Percentiles rank a stretch among this genome's conserved stretches.
phyloP scores from a whole-genome alignment of 306 rosid species.

The Rosa chinensis region DNA sequence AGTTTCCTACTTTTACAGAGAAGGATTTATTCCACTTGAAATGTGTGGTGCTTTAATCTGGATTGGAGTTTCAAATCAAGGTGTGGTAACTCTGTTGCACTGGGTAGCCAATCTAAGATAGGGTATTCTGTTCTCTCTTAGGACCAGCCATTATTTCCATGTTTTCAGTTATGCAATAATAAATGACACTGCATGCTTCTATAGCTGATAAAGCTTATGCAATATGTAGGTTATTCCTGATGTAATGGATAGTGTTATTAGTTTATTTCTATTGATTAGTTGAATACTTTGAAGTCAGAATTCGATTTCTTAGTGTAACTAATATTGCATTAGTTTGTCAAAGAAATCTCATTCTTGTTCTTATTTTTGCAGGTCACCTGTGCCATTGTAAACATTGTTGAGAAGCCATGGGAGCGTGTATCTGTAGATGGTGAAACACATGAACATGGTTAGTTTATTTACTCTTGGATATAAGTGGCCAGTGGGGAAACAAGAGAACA shows the following conservation, averaged over 20 bases:
- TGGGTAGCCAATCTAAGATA: background rate
- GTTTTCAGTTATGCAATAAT: background rate
- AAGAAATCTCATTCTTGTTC: conserved; percentile 5
- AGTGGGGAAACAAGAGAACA: background rate
- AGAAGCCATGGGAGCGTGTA: conserved; percentile 96
- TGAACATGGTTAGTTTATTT: conserved; percentile 69
- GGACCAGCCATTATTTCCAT: background rate
- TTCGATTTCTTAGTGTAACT: background rate
- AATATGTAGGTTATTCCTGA: background rate
- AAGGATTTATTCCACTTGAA: background rate
- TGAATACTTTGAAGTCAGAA: background rate
- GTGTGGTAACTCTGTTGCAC: background rate
- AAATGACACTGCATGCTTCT: background rate
- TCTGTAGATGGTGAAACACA: conserved; percentile 70
- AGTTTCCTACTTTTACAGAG: background rate
- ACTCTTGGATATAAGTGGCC: conserved; percentile 1
- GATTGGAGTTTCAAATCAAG: background rate
- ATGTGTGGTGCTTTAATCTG: background rate
- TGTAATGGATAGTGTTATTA: background rate
- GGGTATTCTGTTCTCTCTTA: conserved; percentile 1
- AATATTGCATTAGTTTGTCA: conserved; percentile 11
- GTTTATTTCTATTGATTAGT: background rate
- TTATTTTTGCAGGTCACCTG: conserved; percentile 58
- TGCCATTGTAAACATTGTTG: conserved; percentile 75
- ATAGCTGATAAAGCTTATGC: background rate